Evolutionary conservation across 768 basidiomycete species (phyloP).

Genomic region (Heimioporus sp.): DNA sequence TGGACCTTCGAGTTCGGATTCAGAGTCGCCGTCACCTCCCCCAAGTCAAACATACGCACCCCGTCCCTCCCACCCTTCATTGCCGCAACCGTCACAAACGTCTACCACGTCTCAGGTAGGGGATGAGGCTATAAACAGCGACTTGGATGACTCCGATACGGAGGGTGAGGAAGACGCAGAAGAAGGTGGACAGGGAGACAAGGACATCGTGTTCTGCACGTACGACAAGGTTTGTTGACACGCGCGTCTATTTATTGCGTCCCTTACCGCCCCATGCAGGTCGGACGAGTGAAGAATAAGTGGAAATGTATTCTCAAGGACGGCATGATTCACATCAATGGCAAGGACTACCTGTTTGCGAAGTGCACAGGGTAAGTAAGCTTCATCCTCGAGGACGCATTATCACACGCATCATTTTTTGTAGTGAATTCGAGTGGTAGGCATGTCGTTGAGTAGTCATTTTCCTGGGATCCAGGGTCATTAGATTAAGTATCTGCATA

Average conservation of each 20-base stretch:
- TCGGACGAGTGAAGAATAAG: slow-evolving; percentile 99
- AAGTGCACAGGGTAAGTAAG: slow-evolving; percentile 90
- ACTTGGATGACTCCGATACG: slow-evolving; percentile 92
- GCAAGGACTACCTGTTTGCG: slow-evolving; percentile 95
- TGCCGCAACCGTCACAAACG: slow-evolving; percentile 57
- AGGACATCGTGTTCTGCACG: slow-evolving; percentile 96
- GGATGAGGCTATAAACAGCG: slow-evolving; percentile 93
- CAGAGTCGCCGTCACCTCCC: slow-evolving; percentile 71
- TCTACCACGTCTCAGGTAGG: slow-evolving; percentile 37
- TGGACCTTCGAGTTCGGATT: slow-evolving; percentile 67
- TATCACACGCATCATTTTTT: neutral
- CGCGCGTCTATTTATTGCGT: neutral
- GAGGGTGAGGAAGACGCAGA: slow-evolving; percentile 83
- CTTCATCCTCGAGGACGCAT: neutral
- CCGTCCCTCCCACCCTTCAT: slow-evolving; percentile 67
- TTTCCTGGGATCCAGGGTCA: slow-evolving; percentile 3
- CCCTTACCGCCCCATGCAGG: slow-evolving; percentile 45
- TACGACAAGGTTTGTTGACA: slow-evolving; percentile 82
- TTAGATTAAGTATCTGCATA: slow-evolving; percentile 19
- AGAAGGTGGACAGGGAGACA: slow-evolving; percentile 68
- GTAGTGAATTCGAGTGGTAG: slow-evolving; percentile 49
- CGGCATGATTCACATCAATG: slow-evolving; percentile 96
- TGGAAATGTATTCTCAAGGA: slow-evolving; percentile 99
- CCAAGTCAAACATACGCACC: slow-evolving; percentile 61
- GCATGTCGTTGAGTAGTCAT: neutral